Evolutionary conservation across 2,329 filamentous ascomycete genomes (phyloP).

Genomic region (Cordyceps fumosorosea): DNA sequence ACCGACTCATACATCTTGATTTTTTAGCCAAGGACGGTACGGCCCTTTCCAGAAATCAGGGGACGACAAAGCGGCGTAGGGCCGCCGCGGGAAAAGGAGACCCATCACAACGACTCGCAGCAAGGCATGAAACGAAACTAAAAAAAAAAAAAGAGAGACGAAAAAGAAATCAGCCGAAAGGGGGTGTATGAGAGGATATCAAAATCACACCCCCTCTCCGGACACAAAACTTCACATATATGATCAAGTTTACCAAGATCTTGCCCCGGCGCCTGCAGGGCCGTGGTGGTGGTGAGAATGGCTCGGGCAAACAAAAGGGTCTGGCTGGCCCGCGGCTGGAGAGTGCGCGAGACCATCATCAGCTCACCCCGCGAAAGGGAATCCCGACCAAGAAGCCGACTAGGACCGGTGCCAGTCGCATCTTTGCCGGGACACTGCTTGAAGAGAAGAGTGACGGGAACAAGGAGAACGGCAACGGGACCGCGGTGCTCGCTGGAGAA

Average conservation of each 20-base stretch:
- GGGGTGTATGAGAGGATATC: slow-evolving; percentile 1
- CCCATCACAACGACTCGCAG: background rate
- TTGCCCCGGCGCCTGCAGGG: slow-evolving; percentile 27
- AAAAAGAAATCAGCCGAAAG: background rate
- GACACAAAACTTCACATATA: slow-evolving; percentile 15
- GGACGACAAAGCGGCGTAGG: background rate
- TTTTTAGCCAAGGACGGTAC: background rate
- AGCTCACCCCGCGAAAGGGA: slow-evolving; percentile 23
- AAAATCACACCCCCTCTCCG: background rate
- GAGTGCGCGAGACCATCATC: slow-evolving; percentile 27
- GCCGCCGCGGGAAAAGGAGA: background rate
- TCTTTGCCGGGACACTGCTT: slow-evolving; percentile 18
- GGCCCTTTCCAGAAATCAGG: background rate
- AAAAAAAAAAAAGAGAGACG: too few species aligned
- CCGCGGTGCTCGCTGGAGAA: background rate
- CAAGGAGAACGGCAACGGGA: slow-evolving; percentile 6
- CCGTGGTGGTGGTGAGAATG: slow-evolving; percentile 18
- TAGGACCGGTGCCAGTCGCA: slow-evolving; percentile 23
- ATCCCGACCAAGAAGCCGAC: slow-evolving; percentile 18
- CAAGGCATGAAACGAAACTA: background rate
- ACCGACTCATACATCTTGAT: background rate
- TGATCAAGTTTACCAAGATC: slow-evolving; percentile 33
- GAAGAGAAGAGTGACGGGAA: slow-evolving; percentile 5
- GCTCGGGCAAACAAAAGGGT: slow-evolving; percentile 13
- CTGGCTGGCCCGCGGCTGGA: slow-evolving; percentile 14